A percentile compares a stretch with the other conserved stretches of the same genome.
phyloP scores from a whole-genome alignment of 1,284 basidiomycete species.

The Melampsora americana region DNA sequence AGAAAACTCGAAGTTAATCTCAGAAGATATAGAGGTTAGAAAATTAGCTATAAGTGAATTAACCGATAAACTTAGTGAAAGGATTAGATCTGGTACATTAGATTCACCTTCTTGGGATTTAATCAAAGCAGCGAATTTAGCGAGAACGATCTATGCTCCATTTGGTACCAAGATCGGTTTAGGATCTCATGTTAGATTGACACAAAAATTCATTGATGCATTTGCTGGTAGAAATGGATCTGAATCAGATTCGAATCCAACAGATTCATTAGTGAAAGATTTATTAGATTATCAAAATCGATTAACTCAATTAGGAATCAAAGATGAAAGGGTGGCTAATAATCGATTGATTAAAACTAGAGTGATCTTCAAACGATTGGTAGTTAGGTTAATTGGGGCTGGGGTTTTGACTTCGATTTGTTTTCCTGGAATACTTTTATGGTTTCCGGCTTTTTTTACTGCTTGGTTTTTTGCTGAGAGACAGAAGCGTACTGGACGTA shows the following conservation, averaged over 20 bases:
- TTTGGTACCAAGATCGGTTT: conserved; percentile 74
- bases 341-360: conserved; percentile 58
- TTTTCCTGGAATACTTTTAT: conserved; percentile 73
- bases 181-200: conserved; percentile 46
- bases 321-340: conserved; percentile 34
- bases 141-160: conserved; percentile 73
- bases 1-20: conserved; percentile 42
- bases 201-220: conserved; percentile 64
- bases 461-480: conserved; percentile 63
- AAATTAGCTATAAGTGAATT: conserved; percentile 7
- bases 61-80: conserved; percentile 44
- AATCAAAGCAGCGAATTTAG: conserved; percentile 69
- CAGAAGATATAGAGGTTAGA: conserved; percentile 32
- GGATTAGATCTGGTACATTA: conserved; percentile 70
- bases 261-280: conserved; percentile 65
- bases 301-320: conserved; percentile 49
- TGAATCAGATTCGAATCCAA: conserved; percentile 57
- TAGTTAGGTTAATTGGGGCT: conserved; percentile 65
- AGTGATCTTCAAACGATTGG: conserved; percentile 64
- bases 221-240: conserved; percentile 59
- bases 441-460: conserved; percentile 70
- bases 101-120: conserved; percentile 77
- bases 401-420: conserved; percentile 67
- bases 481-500: conserved; percentile 28
- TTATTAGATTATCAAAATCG: conserved; percentile 58